phyloP scores from a whole-genome alignment of 2,329 filamentous ascomycete genomes.

The Cephalotrichum gorgonifer region DNA sequence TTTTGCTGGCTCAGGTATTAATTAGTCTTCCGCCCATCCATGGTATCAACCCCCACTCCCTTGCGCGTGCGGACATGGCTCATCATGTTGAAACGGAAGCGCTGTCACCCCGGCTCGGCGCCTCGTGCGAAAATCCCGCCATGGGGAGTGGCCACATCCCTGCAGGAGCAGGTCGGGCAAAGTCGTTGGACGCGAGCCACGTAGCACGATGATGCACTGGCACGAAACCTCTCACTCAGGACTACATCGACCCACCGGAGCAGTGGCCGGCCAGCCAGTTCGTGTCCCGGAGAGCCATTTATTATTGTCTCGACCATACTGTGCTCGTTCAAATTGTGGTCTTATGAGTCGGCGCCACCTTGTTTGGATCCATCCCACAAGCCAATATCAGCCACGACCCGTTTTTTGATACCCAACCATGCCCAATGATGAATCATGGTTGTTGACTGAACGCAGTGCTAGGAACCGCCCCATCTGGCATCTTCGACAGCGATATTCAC shows the following conservation, averaged over 20 bases:
- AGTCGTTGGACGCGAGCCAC: slow-evolving; percentile 4
- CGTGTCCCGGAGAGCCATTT: background rate
- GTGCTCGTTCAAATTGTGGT: background rate
- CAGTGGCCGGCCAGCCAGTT: background rate
- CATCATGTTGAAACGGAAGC: too few relatives aligned
- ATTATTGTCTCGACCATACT: background rate
- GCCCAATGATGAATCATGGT: background rate
- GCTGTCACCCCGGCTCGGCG: background rate
- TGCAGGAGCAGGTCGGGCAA: slow-evolving; percentile 2
- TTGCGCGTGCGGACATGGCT: too few relatives aligned
- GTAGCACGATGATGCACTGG: slow-evolving; percentile 2
- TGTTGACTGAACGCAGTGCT: background rate
- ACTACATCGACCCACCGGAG: background rate
- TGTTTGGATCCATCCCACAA: too few relatives aligned
- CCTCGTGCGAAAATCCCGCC: background rate
- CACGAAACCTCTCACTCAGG: background rate
- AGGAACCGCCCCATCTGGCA: background rate
- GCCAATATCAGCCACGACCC: background rate
- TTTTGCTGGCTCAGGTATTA: too few relatives aligned
- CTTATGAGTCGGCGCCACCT: background rate
- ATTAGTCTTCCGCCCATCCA: too few relatives aligned
- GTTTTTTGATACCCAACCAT: background rate
- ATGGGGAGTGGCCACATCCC: slow-evolving; percentile 1
- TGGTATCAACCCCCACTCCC: too few relatives aligned
- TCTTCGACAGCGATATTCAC: too few relatives aligned